Evolutionary conservation across 148 eudicot genomes (phyloP).

Genomic region (Selenicereus undatus): DNA sequence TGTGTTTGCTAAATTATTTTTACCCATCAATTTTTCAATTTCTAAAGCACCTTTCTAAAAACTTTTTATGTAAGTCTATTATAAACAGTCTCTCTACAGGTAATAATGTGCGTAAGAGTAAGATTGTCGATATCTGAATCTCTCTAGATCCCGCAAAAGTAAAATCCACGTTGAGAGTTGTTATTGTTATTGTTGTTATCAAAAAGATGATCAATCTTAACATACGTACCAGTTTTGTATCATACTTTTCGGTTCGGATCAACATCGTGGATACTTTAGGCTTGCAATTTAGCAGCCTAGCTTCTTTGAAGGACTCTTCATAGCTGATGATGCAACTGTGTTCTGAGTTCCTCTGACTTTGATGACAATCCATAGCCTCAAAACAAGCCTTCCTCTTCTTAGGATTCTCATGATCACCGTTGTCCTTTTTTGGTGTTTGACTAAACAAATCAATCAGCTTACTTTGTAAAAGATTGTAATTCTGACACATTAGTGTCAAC

Average conservation of each 20-base stretch:
- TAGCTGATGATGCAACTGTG: slow-evolving; percentile 19
- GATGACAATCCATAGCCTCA: slow-evolving; percentile 3
- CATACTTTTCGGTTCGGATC: slow-evolving; percentile 22
- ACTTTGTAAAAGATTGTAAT: slow-evolving; percentile 22
- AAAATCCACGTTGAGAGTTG: too few relatives aligned
- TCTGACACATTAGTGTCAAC: slow-evolving; percentile 25
- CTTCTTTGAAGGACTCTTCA: slow-evolving; percentile 28
- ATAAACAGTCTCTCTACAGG: too few relatives aligned
- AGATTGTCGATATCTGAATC: too few relatives aligned
- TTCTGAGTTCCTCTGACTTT: slow-evolving; percentile 18
- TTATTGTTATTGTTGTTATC: neutral
- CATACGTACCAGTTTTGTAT: slow-evolving; percentile 32
- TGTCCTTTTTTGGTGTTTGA: slow-evolving; percentile 16
- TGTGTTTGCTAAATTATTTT: too few relatives aligned
- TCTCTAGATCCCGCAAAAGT: too few relatives aligned
- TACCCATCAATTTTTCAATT: too few relatives aligned
- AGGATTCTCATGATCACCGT: slow-evolving; percentile 8
- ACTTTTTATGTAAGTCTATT: too few relatives aligned
- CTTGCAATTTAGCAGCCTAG: slow-evolving; percentile 16
- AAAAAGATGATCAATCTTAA: neutral
- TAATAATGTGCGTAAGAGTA: too few relatives aligned
- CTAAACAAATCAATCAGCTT: slow-evolving; percentile 15
- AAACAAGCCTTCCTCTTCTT: slow-evolving; percentile 20
- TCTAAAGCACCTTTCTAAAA: too few relatives aligned
- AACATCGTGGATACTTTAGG: slow-evolving; percentile 23